Base-by-base conservation (phyloP, 75 land plant genomes). In the Azolla pinnata region DNA sequence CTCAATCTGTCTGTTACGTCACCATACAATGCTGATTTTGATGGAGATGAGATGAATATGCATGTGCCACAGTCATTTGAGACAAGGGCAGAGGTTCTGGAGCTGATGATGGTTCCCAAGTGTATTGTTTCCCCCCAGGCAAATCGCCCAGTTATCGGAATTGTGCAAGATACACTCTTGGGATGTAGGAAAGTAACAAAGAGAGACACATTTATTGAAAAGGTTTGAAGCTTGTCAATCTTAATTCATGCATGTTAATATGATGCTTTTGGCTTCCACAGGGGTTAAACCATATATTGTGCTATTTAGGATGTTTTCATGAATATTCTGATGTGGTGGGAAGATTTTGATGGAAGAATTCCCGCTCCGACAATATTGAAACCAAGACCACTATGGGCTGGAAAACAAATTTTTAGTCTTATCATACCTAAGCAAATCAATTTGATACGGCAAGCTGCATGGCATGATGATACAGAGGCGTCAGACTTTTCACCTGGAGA, bases 21-120 rank as follows among this genome's bases (percentile, higher is more conserved):
- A 4, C 99, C 99, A 23, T 95, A 95, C 67, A 95, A 95, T 90
- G 99, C 99, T 65, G 99, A 95, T 80, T 95, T 95, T 77, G 99
- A 95, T 79, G 99, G 99, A 21, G 99, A 95, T 80, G 99, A 95
- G 60, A 95, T 95, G 99, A 95, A 95, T 65, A 95, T 95, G 99
- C 99, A 95, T 76, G 99, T 95, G 48, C 99, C 99, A 30, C 97
- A 95, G 73, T 95, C 97, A 33, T 86, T 86, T 74, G 99, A 95
- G 60, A 90, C 99, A 0, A 77, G 97, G 61, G 97, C 99, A 30
- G 99, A 95, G 67, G 91, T 95, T 1, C 60, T 83, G 65, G 99
- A 95, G 61, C 80, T 95, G 8, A 95, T 95, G 99, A 83, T 95
- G 91, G 99, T 95, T 45, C 99, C 99, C 7, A 90, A 95, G 64